Evolutionary conservation across 805 yeast genomes (phyloP).

Genomic region (Debaryomyces maramus): DNA sequence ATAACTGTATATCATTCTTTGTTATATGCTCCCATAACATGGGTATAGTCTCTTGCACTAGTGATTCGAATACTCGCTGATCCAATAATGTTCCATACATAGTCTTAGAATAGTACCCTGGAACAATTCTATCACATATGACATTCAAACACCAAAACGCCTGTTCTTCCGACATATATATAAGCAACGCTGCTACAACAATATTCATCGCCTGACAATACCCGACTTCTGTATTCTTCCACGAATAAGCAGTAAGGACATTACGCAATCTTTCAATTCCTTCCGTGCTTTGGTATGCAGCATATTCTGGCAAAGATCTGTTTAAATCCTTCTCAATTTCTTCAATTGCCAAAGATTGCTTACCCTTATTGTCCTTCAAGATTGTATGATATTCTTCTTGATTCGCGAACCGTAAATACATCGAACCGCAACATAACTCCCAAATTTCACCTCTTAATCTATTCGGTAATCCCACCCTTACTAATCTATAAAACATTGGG

Average conservation of each 20-base stretch:
- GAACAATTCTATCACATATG: slow-evolving; percentile 81
- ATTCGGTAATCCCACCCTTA: slow-evolving; percentile 93
- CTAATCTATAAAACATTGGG: slow-evolving; percentile 74
- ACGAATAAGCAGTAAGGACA: slow-evolving; percentile 90
- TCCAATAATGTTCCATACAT: slow-evolving; percentile 97
- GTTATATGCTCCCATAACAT: slow-evolving; percentile 79
- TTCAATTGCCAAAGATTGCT: slow-evolving; percentile 81
- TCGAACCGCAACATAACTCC: slow-evolving; percentile 89
- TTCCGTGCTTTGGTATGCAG: slow-evolving; percentile 84
- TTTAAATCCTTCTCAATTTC: slow-evolving; percentile 96
- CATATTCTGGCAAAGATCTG: slow-evolving; percentile 92
- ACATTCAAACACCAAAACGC: slow-evolving; percentile 90
- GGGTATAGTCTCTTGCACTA: slow-evolving; percentile 90
- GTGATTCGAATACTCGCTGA: slow-evolving; percentile 87
- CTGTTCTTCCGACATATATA: slow-evolving; percentile 93
- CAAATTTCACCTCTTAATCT: slow-evolving; percentile 92
- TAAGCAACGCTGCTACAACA: slow-evolving; percentile 73
- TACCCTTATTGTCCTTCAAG: slow-evolving; percentile 59
- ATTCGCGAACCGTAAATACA: slow-evolving; percentile 67
- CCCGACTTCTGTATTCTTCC: slow-evolving; percentile 97
- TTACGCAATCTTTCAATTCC: slow-evolving; percentile 85
- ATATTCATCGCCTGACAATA: slow-evolving; percentile 99
- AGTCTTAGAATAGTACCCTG: slow-evolving; percentile 94
- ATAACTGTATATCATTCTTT: slow-evolving; percentile 80
- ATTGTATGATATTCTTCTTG: slow-evolving; percentile 58